phyloP scores from a whole-genome alignment of 2,329 filamentous ascomycete genomes.

The Xylariaceae sp. region DNA sequence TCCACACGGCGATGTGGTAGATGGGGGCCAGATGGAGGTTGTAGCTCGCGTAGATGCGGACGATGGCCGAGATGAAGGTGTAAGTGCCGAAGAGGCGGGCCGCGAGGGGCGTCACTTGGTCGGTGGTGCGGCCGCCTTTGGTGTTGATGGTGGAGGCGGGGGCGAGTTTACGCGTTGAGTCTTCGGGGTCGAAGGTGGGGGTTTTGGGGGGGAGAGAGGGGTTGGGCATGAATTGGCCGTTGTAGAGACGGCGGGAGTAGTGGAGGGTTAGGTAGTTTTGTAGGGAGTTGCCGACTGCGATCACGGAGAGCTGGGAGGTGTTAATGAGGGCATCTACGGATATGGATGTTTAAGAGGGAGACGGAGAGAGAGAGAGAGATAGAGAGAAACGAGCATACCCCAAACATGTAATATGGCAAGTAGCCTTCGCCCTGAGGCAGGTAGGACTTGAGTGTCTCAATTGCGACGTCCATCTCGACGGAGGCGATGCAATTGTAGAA shows the following conservation, averaged over 20 bases:
- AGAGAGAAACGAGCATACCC: constrained; percentile 38
- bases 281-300: constrained; percentile 78
- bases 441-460: constrained; percentile 43
- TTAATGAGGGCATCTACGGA: neutral
- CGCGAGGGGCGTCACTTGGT: constrained; percentile 68
- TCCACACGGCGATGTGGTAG: constrained; percentile 78
- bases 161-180: constrained; percentile 49
- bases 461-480: constrained; percentile 23
- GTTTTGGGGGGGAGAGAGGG: constrained; percentile 38
- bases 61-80: constrained; percentile 71
- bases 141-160: constrained; percentile 37
- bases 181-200: constrained; percentile 44
- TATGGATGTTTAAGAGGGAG: no score
- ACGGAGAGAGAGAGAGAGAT: neutral
- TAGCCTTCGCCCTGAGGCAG: constrained; percentile 48
- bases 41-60: constrained; percentile 80
- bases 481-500: no score
- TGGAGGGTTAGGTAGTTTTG: constrained; percentile 76
- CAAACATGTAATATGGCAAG: constrained; percentile 54
- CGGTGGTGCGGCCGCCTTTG: constrained; percentile 41
- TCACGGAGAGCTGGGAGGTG: constrained; percentile 62
- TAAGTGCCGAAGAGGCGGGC: constrained; percentile 82
- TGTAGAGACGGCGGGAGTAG: constrained; percentile 85
- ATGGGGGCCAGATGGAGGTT: constrained; percentile 65
- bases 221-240: constrained; percentile 55